Evolutionary conservation across 768 basidiomycete genomes (phyloP), one percentile per base, ranked within the genome.

Genomic region (Crucibulum laeve): DNA sequence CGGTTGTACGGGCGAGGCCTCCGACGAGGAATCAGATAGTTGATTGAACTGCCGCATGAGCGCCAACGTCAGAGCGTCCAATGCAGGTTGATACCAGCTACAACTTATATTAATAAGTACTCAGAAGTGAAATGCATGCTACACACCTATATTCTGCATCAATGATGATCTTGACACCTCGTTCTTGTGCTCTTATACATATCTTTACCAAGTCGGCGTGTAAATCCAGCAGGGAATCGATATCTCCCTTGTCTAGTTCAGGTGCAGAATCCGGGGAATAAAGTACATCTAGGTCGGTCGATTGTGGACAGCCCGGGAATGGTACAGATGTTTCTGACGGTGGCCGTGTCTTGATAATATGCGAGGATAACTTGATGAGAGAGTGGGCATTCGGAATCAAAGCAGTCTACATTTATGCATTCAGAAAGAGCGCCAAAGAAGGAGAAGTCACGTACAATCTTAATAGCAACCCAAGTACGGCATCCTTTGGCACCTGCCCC

Each of bases 111-210:
- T 24, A 43, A 19, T 41, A 32, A 37, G 14, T 13, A 37, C 35
- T n/a, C 18, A 37, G 11, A 19, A 37, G 18, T 3, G 6, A 37
- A n/a, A 10, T 3, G 19, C 14, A n/a, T 14, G 35, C 14, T 13
- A n/a, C 14, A 13, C 25, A 82, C 78, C 76, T 84, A 56, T 92
- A 79, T 57, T 96, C 93, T 0, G 93, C 91, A 55, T 95, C 92
- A 34, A 96, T 68, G 37, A 87, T 77, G 23, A 96, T 63, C 48
- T 76, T 77, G 0, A 94, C 79, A 3, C 79, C 77, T 26, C 77
- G 68, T 25, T 76, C 67, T 52, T 73, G 64, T 0, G 87, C 92
- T 38, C 62, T 74, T 8, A 65, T 49, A 52, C 88, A 90, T 42
- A 96, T 87, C 25, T 62, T 63, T 15, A 69, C 55, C 34, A 96